Conservation (phyloP, 257 asterid genomes). For the Avicennia marina region DNA sequence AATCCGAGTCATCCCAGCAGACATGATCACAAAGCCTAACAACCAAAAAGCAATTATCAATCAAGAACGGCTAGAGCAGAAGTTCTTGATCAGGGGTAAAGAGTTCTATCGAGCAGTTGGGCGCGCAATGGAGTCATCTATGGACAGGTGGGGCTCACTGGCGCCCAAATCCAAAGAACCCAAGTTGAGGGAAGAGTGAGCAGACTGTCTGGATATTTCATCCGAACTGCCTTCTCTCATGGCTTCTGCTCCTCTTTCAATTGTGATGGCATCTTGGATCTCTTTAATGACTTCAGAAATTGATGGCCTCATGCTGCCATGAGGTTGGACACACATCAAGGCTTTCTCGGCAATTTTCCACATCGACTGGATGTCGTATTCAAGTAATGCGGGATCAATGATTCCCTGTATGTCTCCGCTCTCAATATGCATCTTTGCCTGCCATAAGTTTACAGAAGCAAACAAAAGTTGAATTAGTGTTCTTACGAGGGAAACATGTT, state of each 20-base stretch:
- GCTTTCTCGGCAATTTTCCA: constrained; percentile 99
- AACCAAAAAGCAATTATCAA: constrained; percentile 3
- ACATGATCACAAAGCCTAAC: no score
- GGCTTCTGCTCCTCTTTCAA: constrained; percentile 67
- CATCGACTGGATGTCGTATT: constrained; percentile 89
- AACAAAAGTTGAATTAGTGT: background rate
- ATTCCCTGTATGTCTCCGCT: constrained; percentile 96
- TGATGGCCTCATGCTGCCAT: constrained; percentile 94
- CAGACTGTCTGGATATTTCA: constrained; percentile 72
- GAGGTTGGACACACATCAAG: constrained; percentile 86
- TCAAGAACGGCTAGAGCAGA: background rate
- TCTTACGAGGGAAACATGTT: no score
- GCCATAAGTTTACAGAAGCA: background rate
- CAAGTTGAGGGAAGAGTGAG: constrained; percentile 64
- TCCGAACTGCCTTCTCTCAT: constrained; percentile 75
- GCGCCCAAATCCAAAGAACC: constrained; percentile 62
- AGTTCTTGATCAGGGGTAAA: background rate
- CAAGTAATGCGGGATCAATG: constrained; percentile 70
- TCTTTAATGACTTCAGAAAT: constrained; percentile 93
- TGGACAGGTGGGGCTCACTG: constrained; percentile 61
- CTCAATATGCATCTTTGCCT: constrained; percentile 93
- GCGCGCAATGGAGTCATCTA: constrained; percentile 68
- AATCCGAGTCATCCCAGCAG: no score
- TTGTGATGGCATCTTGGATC: constrained; percentile 79
- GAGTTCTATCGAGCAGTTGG: constrained; percentile 78